Base-by-base conservation (phyloP, 2,329 filamentous ascomycete species). In the Microdochium trichocladiopsis region DNA sequence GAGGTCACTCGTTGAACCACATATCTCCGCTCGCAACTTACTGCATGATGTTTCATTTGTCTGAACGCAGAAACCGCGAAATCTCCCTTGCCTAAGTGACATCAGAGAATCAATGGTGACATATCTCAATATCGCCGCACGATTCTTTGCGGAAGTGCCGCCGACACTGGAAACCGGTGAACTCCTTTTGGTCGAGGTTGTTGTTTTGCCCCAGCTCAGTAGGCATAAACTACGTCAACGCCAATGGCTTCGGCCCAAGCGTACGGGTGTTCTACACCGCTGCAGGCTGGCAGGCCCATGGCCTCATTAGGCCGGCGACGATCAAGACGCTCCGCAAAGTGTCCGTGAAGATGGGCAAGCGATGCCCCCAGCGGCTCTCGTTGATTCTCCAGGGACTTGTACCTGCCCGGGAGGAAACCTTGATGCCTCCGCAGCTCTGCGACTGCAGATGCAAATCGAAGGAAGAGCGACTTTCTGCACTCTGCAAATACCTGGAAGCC, bases 301-400 rank as follows among this genome's bases (percentile, higher is more conserved):
- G 28, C 28, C 28, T 33, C 28, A 33, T 33, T 33, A 33, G 28
- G 28, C 28, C 28, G 28, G 28, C 28, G 16, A 23, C 41, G 48
- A 25, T 48, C 16, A 14, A 33, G 28, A 33, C 28, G 28, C 28
- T 33, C 28, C 14, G 28, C 28, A 33, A 18, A 60, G 53, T 50
- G n/a, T n/a, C n/a, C n/a, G n/a, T n/a, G n/a, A n/a, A n/a, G n/a
- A n/a, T n/a, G n/a, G n/a, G n/a, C n/a, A n/a, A n/a, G n/a, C n/a
- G n/a, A n/a, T n/a, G n/a, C n/a, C n/a, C n/a, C n/a, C n/a, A n/a
- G n/a, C n/a, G n/a, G n/a, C n/a, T n/a, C n/a, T n/a, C n/a, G n/a
- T n/a, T n/a, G n/a, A n/a, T n/a, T n/a, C n/a, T n/a, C n/a, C n/a
- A n/a, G n/a, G n/a, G n/a, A n/a, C n/a, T n/a, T n/a, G n/a, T n/a